Conservation (phyloP, 306 rosid genomes). For the Betula pendula region DNA sequence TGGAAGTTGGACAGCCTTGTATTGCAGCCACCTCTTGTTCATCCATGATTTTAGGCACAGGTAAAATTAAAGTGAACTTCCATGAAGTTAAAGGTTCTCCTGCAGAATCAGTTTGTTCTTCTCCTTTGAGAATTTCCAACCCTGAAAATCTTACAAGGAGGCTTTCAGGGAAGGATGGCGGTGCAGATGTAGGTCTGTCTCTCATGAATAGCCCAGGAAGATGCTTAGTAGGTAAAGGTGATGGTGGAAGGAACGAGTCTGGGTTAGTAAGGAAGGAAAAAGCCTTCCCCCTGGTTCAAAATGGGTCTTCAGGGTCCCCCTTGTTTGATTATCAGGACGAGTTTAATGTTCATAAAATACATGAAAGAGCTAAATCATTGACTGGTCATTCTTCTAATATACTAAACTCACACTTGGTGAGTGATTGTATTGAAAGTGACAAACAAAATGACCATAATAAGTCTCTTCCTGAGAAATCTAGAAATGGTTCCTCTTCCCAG, state of each 20-base stretch:
- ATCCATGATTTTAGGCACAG: slow-evolving; percentile 87
- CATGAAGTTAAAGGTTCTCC: slow-evolving; percentile 91
- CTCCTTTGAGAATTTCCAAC: slow-evolving; percentile 80
- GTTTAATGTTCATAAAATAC: slow-evolving; percentile 40
- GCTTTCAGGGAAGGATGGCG: slow-evolving; percentile 47
- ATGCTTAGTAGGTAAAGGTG: slow-evolving; percentile 63
- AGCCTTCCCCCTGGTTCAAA: slow-evolving; percentile 36
- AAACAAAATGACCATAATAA: slow-evolving; percentile 45
- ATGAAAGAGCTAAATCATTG: slow-evolving; percentile 46
- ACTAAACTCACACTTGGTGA: slow-evolving; percentile 28
- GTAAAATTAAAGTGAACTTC: slow-evolving; percentile 72
- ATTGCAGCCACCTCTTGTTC: slow-evolving; percentile 91
- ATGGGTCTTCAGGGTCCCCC: slow-evolving; percentile 38
- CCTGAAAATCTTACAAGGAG: slow-evolving; percentile 55
- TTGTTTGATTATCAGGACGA: slow-evolving; percentile 42
- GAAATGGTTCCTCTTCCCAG: slow-evolving; percentile 51
- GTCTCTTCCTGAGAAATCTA: slow-evolving; percentile 49
- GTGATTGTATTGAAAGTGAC: slow-evolving; percentile 47
- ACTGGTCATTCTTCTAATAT: slow-evolving; percentile 33
- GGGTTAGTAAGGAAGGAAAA: slow-evolving; percentile 57
- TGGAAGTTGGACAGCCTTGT: slow-evolving; percentile 54
- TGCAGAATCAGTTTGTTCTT: slow-evolving; percentile 96
- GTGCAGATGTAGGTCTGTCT: slow-evolving; percentile 35
- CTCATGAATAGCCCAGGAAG: slow-evolving; percentile 48
- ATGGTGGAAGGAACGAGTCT: slow-evolving; percentile 56